phyloP scores from a whole-genome alignment of 148 eudicot species.

The Chenopodium quinoa region DNA sequence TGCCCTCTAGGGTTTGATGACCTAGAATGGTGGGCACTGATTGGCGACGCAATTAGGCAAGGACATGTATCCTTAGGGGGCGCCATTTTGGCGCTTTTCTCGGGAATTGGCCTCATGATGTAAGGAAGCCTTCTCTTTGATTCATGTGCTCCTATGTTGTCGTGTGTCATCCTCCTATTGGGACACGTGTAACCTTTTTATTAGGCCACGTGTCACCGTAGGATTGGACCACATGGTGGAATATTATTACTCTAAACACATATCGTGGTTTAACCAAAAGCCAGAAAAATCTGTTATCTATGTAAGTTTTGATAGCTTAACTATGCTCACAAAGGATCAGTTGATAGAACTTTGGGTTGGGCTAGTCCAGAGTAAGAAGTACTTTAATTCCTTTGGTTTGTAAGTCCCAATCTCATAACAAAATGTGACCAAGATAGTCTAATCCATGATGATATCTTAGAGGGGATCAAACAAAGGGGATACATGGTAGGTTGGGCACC shows the following conservation, averaged over 20 bases:
- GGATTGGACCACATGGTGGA: too few species aligned
- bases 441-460: conserved; percentile 26
- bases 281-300: conserved; percentile 46
- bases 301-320: conserved; percentile 46
- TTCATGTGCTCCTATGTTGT: too few species aligned
- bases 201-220: too few species aligned
- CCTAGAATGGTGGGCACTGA: too few species aligned
- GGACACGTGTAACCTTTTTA: too few species aligned
- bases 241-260: background rate
- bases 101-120: too few species aligned
- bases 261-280: conserved; percentile 47
- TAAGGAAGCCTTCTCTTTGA: too few species aligned
- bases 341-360: conserved; percentile 54
- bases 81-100: too few species aligned
- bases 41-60: too few species aligned
- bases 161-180: too few species aligned
- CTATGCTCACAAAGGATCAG: conserved; percentile 31
- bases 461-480: conserved; percentile 45
- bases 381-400: conserved; percentile 43
- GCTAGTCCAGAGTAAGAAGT: conserved; percentile 44
- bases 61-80: too few species aligned
- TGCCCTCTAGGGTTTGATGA: too few species aligned
- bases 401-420: conserved; percentile 36
- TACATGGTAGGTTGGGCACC: conserved; percentile 45
- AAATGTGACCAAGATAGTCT: conserved; percentile 13